Evolutionary conservation across 2,329 filamentous ascomycete genomes (phyloP).

Genomic region (Phyllosticta citribraziliensis): DNA sequence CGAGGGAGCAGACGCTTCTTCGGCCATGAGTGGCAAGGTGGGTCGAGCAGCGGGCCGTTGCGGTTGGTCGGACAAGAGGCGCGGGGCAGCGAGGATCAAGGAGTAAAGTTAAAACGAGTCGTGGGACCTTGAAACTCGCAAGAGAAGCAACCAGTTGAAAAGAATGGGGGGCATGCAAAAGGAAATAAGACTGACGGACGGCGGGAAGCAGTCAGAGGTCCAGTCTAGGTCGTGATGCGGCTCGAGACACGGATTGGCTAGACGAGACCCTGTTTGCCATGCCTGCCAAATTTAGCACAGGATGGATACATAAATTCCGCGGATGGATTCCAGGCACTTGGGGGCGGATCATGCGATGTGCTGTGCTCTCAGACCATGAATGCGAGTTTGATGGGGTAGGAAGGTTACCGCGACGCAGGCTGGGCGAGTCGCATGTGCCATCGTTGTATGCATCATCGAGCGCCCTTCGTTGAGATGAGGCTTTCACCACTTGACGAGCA

Average conservation of each 20-base stretch:
- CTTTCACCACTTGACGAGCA: not conserved
- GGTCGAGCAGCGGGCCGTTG: conserved; percentile 2
- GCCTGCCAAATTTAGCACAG: not conserved
- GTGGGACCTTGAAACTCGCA: not conserved
- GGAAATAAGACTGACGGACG: not conserved
- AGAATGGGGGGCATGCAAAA: not conserved
- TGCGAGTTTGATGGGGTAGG: not conserved
- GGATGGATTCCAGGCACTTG: not conserved
- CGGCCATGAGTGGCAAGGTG: conserved; percentile 17
- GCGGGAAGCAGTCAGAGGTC: not conserved
- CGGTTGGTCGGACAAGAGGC: conserved; percentile 32
- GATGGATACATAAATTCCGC: not conserved
- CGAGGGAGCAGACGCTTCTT: conserved; percentile 15
- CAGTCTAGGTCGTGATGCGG: not conserved
- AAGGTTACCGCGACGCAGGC: not conserved
- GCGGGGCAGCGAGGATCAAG: not conserved
- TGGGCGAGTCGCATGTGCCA: not conserved
- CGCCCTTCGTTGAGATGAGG: not conserved
- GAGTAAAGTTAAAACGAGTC: not conserved
- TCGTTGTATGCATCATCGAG: not conserved
- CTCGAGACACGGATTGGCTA: not conserved
- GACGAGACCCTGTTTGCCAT: not conserved
- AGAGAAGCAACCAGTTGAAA: not conserved
- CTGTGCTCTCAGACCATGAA: not conserved
- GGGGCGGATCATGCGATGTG: not conserved